A percentile compares a stretch with the other conserved stretches of the same genome.
Conservation (phyloP, 345 rosid genomes). For the Eutrema japonicum region DNA sequence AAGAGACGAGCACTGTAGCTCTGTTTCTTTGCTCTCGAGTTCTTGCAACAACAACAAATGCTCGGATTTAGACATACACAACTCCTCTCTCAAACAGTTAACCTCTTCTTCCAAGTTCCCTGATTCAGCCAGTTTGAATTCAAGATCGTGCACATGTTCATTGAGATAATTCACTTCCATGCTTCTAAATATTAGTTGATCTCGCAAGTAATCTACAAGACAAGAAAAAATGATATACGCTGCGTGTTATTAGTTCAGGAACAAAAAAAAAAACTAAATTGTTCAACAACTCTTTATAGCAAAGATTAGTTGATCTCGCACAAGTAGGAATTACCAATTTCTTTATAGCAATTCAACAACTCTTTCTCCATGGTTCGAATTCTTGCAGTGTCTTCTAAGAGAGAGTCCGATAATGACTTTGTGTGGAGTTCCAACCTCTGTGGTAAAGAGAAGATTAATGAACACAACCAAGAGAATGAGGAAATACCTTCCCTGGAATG, state of each 20-base stretch:
- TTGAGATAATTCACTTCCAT: slow-evolving; percentile 58
- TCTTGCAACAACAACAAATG: slow-evolving; percentile 53
- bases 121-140: slow-evolving; percentile 62
- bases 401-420: slow-evolving; percentile 67
- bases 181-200: slow-evolving; percentile 70
- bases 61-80: slow-evolving; percentile 60
- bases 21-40: slow-evolving; percentile 64
- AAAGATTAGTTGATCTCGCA: no score
- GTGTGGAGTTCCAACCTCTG: slow-evolving; percentile 68
- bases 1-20: slow-evolving; percentile 57
- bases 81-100: slow-evolving; percentile 53
- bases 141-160: slow-evolving; percentile 62
- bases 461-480: slow-evolving; percentile 19
- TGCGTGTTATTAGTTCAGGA: slow-evolving; percentile 15
- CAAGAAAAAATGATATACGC: neutral
- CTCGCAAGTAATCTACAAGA: slow-evolving; percentile 74
- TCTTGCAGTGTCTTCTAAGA: slow-evolving; percentile 55
- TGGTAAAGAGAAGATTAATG: slow-evolving; percentile 24
- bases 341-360: slow-evolving; percentile 72
- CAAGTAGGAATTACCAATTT: slow-evolving; percentile 66
- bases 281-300: slow-evolving; percentile 40
- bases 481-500: slow-evolving; percentile 47
- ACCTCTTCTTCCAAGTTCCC: slow-evolving; percentile 51
- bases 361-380: slow-evolving; percentile 72
- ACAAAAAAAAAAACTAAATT: slow-evolving; percentile 31